Percentiles rank a stretch among this genome's conserved stretches.
phyloP scores from a whole-genome alignment of 2,329 filamentous ascomycete genomes.

The Trichoderma arundinaceum region DNA sequence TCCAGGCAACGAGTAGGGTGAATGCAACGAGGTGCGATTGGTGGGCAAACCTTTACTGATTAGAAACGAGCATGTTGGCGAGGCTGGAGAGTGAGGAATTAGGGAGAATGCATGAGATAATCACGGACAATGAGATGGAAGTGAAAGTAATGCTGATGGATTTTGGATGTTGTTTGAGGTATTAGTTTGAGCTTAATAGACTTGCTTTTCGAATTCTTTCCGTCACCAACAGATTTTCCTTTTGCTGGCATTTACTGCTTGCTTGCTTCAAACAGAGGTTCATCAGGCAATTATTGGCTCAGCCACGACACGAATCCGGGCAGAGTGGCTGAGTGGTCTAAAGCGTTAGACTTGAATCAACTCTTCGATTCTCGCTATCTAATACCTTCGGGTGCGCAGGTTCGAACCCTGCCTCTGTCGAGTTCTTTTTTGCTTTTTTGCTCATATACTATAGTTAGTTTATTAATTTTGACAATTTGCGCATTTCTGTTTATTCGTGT shows the following conservation, averaged over 20 bases:
- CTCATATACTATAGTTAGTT: not conserved
- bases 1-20: not conserved
- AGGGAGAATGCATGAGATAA: not conserved
- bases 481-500: not conserved
- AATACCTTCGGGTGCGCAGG: slow-evolving; percentile 32
- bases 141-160: not conserved
- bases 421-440: slow-evolving; percentile 8
- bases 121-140: not conserved
- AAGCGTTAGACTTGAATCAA: slow-evolving; percentile 32
- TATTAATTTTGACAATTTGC: not conserved
- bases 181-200: too few species aligned
- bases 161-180: too few species aligned
- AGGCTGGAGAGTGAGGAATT: not conserved
- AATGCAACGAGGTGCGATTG: not conserved
- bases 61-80: not conserved
- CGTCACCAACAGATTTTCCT: too few species aligned
- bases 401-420: slow-evolving; percentile 32
- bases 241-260: too few species aligned
- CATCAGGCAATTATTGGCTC: not conserved
- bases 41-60: not conserved
- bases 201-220: too few species aligned
- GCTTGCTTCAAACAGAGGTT: too few species aligned
- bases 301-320: slow-evolving; percentile 5
- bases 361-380: slow-evolving; percentile 28
- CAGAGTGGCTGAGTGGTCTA: slow-evolving; percentile 32